Percentiles rank a stretch among this genome's conserved stretches.
These are phyloP conservation scores for Fusarium heterosporum DNA, from an alignment of 2,329 filamentous ascomycete genomes.

Conservation along the genomic window DNA sequence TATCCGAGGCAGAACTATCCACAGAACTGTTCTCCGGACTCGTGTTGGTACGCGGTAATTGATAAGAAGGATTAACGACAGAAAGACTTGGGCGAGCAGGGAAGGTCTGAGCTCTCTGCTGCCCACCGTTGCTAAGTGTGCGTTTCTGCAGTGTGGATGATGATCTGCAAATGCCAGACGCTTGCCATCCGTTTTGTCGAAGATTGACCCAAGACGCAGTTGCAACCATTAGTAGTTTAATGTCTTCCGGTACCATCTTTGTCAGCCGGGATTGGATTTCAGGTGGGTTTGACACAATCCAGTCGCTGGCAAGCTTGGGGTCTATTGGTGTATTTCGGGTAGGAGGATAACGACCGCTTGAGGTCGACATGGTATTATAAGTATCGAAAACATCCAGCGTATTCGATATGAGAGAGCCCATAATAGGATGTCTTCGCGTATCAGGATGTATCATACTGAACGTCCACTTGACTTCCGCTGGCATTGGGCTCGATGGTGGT, in stretches of 20 bases:
- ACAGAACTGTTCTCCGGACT: constrained; percentile 37
- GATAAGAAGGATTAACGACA: constrained; percentile 22
- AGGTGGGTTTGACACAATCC: constrained; percentile 34
- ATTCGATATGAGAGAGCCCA: constrained; percentile 73
- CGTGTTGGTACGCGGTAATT: constrained; percentile 28
- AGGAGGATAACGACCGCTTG: constrained; percentile 61
- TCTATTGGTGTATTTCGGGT: constrained; percentile 52
- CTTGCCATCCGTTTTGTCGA: constrained; percentile 53
- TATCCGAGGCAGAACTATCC: constrained; percentile 33
- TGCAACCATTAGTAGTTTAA: constrained; percentile 54
- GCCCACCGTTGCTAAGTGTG: constrained; percentile 35
- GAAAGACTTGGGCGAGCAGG: constrained; percentile 38
- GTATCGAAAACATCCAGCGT: constrained; percentile 76
- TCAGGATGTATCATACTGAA: constrained; percentile 81
- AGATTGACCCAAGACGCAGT: constrained; percentile 55
- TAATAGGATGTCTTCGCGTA: constrained; percentile 77
- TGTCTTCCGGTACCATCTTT: constrained; percentile 48
- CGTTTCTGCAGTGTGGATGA: constrained; percentile 45
- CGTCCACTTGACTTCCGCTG: constrained; percentile 70
- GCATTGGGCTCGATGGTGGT: constrained; percentile 42
- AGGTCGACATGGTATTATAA: constrained; percentile 69
- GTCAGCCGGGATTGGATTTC: constrained; percentile 49
- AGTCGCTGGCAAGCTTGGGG: constrained; percentile 35
- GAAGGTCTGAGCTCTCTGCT: constrained; percentile 37
- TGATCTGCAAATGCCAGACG: constrained; percentile 47